phyloP scores from a whole-genome alignment of 305 asterid genomes.

The Euphrasia arctica region DNA sequence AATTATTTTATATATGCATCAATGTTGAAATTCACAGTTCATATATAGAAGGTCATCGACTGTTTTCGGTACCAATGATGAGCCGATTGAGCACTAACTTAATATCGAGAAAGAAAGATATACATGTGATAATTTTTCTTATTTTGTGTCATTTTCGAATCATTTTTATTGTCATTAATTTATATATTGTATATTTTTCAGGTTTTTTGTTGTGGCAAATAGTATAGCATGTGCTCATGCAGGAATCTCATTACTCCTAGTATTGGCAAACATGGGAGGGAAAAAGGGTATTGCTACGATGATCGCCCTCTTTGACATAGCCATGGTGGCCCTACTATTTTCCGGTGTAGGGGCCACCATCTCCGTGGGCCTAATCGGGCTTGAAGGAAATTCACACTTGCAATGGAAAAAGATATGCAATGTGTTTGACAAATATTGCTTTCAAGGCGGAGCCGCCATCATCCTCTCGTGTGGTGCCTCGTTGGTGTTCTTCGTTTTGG shows the following conservation, averaged over 20 bases:
- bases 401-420: conserved; percentile 68
- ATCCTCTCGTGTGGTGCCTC: conserved; percentile 45
- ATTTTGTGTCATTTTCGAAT: too few species aligned
- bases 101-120: too few species aligned
- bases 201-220: conserved; percentile 75
- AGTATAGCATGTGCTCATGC: conserved; percentile 70
- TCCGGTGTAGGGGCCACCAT: conserved; percentile 61
- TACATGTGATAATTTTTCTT: too few species aligned
- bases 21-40: too few species aligned
- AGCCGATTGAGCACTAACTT: too few species aligned
- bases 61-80: too few species aligned
- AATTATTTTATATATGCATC: too few species aligned
- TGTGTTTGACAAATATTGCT: conserved; percentile 48
- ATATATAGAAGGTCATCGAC: too few species aligned
- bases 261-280: conserved; percentile 36
- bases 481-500: conserved; percentile 40
- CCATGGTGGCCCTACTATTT: conserved; percentile 67
- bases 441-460: conserved; percentile 44
- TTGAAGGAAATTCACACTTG: conserved; percentile 61
- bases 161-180: too few species aligned
- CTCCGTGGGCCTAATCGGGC: conserved; percentile 63
- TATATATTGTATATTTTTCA: conserved; percentile 12
- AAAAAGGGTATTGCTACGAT: conserved; percentile 30
- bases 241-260: conserved; percentile 42
- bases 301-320: conserved; percentile 45